Conservation (phyloP, 2,329 filamentous ascomycete genomes). For the Colletotrichum viniferum region DNA sequence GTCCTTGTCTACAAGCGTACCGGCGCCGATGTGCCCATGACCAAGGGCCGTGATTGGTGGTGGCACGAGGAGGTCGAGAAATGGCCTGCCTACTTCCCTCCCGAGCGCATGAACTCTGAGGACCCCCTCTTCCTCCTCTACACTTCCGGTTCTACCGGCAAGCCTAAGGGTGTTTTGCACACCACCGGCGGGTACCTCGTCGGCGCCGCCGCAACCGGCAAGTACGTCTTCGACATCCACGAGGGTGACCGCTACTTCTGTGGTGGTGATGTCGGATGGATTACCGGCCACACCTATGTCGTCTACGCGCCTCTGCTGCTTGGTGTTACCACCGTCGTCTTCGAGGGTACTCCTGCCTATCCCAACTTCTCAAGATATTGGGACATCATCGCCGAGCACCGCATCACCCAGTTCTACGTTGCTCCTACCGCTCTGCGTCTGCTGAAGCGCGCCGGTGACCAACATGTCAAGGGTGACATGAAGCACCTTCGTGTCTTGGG, state of each 20-base stretch:
- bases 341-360: conserved; percentile 96
- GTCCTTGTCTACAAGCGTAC: conserved; percentile 96
- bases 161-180: conserved; percentile 99
- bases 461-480: conserved; percentile 91
- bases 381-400: conserved; percentile 96
- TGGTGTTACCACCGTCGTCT: conserved; percentile 93
- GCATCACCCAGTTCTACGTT: conserved; percentile 97
- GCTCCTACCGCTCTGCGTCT: conserved; percentile 92
- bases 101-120: conserved; percentile 88
- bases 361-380: conserved; percentile 98
- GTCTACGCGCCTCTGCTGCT: conserved; percentile 94
- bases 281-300: conserved; percentile 97
- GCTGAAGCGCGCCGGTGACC: conserved; percentile 92
- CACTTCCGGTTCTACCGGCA: conserved; percentile 96
- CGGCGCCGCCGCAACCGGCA: conserved; percentile 90
- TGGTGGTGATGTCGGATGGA: conserved; percentile 98
- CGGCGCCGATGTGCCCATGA: conserved; percentile 90
- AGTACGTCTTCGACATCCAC: conserved; percentile 99
- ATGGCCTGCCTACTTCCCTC: conserved; percentile 90
- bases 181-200: conserved; percentile 95
- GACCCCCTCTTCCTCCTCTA: conserved; percentile 98
- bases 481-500: conserved; percentile 87
- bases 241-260: conserved; percentile 95
- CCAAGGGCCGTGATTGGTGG: conserved; percentile 87
- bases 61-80: conserved; percentile 99